A percentile compares a stretch with the other conserved stretches of the same genome.
Evolutionary conservation across 306 rosid species (phyloP).

Genomic region (Oxytropis ochrocephala): DNA sequence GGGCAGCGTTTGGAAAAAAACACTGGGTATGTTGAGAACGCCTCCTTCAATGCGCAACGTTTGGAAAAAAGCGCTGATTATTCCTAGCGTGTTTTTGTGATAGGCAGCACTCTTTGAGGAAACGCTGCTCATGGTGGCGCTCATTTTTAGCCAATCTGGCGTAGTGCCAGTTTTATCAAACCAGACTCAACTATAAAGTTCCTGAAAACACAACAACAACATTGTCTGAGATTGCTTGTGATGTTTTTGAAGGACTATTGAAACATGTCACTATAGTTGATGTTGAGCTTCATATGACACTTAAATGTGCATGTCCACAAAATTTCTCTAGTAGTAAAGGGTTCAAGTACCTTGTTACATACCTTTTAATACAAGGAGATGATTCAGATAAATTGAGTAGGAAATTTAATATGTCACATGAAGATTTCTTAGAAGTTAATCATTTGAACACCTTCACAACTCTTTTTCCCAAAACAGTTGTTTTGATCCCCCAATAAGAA

Average conservation of each 20-base stretch:
- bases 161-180: constrained; percentile 32
- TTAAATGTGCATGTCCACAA: constrained; percentile 52
- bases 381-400: not conserved
- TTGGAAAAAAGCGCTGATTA: too few species aligned
- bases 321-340: constrained; percentile 13
- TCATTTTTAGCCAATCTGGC: too few species aligned
- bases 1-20: too few species aligned
- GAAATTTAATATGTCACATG: constrained; percentile 35
- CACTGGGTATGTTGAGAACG: too few species aligned
- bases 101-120: too few species aligned
- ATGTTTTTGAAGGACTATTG: constrained; percentile 51
- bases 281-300: constrained; percentile 38
- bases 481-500: constrained; percentile 54
- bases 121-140: too few species aligned
- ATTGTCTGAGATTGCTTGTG: constrained; percentile 42
- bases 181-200: constrained; percentile 32
- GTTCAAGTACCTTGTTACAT: constrained; percentile 51
- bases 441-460: constrained; percentile 8
- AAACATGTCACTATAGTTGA: constrained; percentile 38
- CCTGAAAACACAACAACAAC: constrained; percentile 19
- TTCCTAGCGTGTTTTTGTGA: too few species aligned
- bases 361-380: constrained; percentile 46
- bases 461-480: constrained; percentile 32
- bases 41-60: too few species aligned
- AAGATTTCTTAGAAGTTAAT: constrained; percentile 37